phyloP scores from a whole-genome alignment of 257 asterid genomes.

The Fraxinus anomala region DNA sequence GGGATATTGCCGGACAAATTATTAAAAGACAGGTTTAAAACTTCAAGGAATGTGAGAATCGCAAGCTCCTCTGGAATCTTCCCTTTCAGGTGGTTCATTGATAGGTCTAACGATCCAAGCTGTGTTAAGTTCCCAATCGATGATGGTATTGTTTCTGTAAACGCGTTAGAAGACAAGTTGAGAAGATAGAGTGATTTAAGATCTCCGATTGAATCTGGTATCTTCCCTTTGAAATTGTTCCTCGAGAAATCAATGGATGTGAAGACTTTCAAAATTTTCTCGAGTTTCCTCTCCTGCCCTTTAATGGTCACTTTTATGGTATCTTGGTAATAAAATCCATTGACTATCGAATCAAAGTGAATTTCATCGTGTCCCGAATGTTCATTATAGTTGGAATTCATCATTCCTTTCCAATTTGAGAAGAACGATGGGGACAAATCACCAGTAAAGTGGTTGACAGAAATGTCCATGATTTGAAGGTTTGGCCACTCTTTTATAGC shows the following conservation, averaged over 20 bases:
- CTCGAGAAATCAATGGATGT: conserved; percentile 51
- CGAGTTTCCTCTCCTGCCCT: conserved; percentile 40
- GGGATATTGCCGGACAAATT: conserved; percentile 50
- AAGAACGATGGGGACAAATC: conserved; percentile 31
- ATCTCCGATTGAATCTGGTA: conserved; percentile 38
- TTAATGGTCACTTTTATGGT: conserved; percentile 33
- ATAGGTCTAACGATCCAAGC: too few relatives aligned
- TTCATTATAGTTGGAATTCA: too few relatives aligned
- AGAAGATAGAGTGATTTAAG: conserved; percentile 36
- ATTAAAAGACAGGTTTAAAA: conserved; percentile 53
- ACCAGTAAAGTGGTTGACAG: conserved; percentile 41
- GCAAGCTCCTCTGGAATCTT: conserved; percentile 46
- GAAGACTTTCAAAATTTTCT: conserved; percentile 45
- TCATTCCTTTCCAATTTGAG: not conserved
- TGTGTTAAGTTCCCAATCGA: too few relatives aligned
- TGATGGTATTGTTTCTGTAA: conserved; percentile 32
- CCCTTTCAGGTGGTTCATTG: conserved; percentile 42
- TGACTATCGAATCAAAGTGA: too few relatives aligned
- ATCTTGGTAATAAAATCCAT: not conserved
- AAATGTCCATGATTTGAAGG: conserved; percentile 45
- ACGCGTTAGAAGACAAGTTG: conserved; percentile 43
- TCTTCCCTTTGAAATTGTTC: conserved; percentile 41
- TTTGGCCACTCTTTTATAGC: conserved; percentile 19
- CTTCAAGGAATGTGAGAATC: conserved; percentile 46
- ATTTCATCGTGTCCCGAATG: too few relatives aligned